Evolutionary conservation across 1,139 yeast species (phyloP), one percentile per base, ranked within the genome.

Genomic region (Nematodospora anomalae): DNA sequence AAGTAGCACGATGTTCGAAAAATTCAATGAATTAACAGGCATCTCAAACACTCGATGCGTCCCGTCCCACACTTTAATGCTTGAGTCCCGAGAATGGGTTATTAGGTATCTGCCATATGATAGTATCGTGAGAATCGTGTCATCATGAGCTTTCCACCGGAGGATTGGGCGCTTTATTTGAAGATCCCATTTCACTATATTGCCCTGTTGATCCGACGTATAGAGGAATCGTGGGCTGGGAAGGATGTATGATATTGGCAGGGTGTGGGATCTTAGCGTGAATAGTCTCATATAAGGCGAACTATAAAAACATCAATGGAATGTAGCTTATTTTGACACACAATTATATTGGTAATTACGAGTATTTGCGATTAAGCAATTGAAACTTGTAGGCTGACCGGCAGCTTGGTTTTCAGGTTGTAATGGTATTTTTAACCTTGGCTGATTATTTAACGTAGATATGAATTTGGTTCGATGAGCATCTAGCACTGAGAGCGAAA

Each of bases 21-120:
- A 80, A 49, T 79, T 79, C 45, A 79, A 57, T 1, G 79, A 55
- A 51, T 80, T 80, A 14, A 77, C 76, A 0, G 84, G 83, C 11
- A 49, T 30, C 22, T 44, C 43, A 10, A 50, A 39, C 9, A 24
- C 11, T 27, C 31, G 27, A 8, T 33, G n/a, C 10, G 25, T 30
- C 33, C 28, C 30, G 24, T 59, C 50, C 84, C 84, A 79, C 10
- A 79, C 53, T 33, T 67, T 67, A 6, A 77, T 52, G 12, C 60
- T 57, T 1, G 79, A 70, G 49, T 80, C 86, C 43, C 77, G 63
- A 0, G 79, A 76, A 48, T 80, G 85, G 1, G 80, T 74, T 21
- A 79, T 38, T 0, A 77, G 28, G 28, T 57, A 47, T 8, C 71
- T 61, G 43, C 63, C 26, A 3, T 72, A 46, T 39, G 67, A 70